Evolutionary conservation across 2,329 filamentous ascomycete genomes (phyloP), one percentile per base, ranked within the genome.

Genomic region (Venturia oleaginea): DNA sequence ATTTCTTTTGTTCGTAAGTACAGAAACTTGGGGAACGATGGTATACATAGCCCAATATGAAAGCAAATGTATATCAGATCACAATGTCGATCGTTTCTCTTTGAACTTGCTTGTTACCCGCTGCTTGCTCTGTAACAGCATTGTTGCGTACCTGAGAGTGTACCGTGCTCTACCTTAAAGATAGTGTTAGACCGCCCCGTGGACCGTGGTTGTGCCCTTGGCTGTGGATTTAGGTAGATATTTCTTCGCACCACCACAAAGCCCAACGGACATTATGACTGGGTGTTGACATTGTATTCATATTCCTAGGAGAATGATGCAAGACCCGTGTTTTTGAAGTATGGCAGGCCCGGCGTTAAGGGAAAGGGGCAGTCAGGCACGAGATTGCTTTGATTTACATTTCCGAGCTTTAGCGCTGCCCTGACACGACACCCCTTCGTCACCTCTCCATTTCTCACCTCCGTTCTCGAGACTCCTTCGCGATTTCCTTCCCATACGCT

Each of bases 61-160:
- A 34, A 57, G 51, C 51, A 57, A 55, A 57, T 57, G 17, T 34
- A 57, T 34, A 57, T 57, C 30, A 34, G 51, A 34, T n/a, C 51
- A 57, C 51, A 34, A 57, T 34, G 34, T 19, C 30, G 30, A 57
- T 34, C 34, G 27, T 57, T 30, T 17, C 15, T 34, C 11, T 19
- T 19, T 34, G 51, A 34, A n/a, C 7, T 8, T 34, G 17, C n/a
- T 8, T 57, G 15, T 34, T 10, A 51, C 10, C 22, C 27, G 46
- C 2, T 40, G 8, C 34, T 37, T 13, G 1, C 2, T 37, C 2
- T 3, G 8, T 37, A 13, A 13, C 8, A 13, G 5, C 34, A 37
- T 3, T 37, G 8, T 37, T 37, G n/a, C n/a, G n/a, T n/a, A n/a
- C n/a, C n/a, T n/a, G n/a, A n/a, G n/a, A n/a, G n/a, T n/a, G n/a